A percentile compares a stretch with the other conserved stretches of the same genome.
These are phyloP conservation scores for Ceratocystis alfenasii DNA, from an alignment of 2,329 filamentous ascomycete genomes.

Conservation along the genomic window DNA sequence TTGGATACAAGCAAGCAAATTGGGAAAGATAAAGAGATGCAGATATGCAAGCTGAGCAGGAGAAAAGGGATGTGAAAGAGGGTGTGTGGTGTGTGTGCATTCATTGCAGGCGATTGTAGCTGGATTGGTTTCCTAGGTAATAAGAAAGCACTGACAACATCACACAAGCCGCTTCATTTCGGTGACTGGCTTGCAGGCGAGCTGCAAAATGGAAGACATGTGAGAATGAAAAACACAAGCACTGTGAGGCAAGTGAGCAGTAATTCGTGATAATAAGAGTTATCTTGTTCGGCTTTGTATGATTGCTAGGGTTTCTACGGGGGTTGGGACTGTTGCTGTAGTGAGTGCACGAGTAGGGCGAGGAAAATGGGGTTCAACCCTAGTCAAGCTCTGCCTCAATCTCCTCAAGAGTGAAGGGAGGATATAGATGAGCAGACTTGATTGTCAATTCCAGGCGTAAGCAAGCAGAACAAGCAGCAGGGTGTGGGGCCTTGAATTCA, in stretches of 20 bases:
- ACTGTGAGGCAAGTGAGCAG: background rate
- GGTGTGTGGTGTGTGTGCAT: background rate
- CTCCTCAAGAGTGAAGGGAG: background rate
- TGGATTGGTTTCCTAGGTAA: slow-evolving; percentile 5
- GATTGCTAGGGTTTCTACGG: background rate
- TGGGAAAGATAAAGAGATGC: background rate
- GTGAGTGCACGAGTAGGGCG: background rate
- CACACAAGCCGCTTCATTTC: background rate
- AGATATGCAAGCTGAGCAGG: background rate
- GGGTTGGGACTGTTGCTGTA: background rate
- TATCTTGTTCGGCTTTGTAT: background rate
- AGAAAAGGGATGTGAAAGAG: background rate
- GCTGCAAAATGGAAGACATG: background rate
- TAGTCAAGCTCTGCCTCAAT: background rate
- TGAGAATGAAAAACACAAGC: background rate
- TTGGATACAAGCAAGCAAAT: too few species aligned
- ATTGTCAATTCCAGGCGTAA: too few species aligned
- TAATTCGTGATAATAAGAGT: background rate
- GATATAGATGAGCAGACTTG: too few species aligned
- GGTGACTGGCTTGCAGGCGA: background rate
- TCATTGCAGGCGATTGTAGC: background rate
- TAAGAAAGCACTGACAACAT: background rate
- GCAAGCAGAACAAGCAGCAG: too few species aligned
- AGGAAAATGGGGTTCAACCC: background rate
- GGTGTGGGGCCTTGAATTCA: too few species aligned